Base-by-base conservation (phyloP, 768 basidiomycete genomes). In the Mycena polygramma region DNA sequence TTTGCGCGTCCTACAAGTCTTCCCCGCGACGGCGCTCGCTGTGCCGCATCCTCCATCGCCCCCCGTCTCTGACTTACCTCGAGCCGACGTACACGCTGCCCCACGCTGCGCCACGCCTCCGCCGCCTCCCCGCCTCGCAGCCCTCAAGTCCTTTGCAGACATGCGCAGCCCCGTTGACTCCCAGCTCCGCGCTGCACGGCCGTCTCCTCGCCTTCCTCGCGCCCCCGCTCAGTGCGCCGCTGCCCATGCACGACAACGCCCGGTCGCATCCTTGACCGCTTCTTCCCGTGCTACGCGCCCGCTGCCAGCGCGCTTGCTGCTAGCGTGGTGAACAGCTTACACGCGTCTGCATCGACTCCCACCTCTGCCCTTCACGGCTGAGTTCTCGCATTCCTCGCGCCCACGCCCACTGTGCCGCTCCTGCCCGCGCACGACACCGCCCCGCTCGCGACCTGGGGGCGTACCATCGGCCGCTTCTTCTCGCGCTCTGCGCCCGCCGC, bases 181-280 rank as follows among this genome's bases (percentile, higher is more conserved):
- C 72, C 26, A 45, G 51, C 14, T 62, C 41, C 14, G 72, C 72
- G 8, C 60, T 73, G 6, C 61, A 73, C 57, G 69, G 69, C 11
- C 72, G 72, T 17, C 72, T 73, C 46, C n/a, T n/a, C n/a, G 69
- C 72, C 1, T 70, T 73, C 54, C 65, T 73, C 49, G 61, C 72
- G 43, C 43, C 43, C 43, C 43, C 43, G 43, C 43, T 17, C 10
- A 4, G 11, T 17, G 43, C 43, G 43, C 43, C 43, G 10, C 15
- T 15, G 9, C 15, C 43, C 15, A 4, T 17, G 10, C 43, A 20
- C 8, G 49, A 15, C 57, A 35, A 13, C 35, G 63, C 22, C 7
- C 22, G 65, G 65, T 19, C 65, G 65, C 30, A 22, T 49, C 4
- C 37, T 69, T 10, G 68, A 62, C 9, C 53, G 60, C 7, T 68